Conservation (phyloP, 192 early-diverging fungal species). For the Rhizophagus sp. region DNA sequence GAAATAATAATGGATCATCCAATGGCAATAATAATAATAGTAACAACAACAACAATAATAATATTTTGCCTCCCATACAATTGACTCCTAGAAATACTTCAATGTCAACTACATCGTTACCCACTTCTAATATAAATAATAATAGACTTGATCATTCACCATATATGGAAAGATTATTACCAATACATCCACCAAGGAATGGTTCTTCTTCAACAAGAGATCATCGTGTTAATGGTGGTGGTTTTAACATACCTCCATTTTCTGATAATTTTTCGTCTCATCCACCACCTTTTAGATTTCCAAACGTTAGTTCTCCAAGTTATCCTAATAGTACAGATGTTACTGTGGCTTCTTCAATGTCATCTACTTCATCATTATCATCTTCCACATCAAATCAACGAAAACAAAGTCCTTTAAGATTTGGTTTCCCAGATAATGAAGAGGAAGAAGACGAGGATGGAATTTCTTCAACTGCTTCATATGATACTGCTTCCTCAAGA, state of each 20-base stretch:
- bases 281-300: background rate
- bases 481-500: constrained; percentile 1
- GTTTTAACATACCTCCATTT: background rate
- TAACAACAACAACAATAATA: background rate
- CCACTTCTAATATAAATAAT: background rate
- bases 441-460: constrained; percentile 21
- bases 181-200: constrained; percentile 14
- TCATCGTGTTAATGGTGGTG: background rate
- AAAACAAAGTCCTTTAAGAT: constrained; percentile 24
- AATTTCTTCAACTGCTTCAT: background rate
- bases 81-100: background rate
- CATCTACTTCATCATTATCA: constrained; percentile 4
- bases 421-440: constrained; percentile 15
- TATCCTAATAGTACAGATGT: constrained; percentile 6
- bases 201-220: background rate
- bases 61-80: constrained; percentile 19
- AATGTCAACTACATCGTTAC: background rate
- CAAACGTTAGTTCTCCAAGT: background rate
- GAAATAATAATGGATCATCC: background rate
- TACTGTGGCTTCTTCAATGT: background rate
- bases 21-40: background rate
- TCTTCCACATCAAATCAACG: background rate
- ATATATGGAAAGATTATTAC: background rate
- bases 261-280: background rate
- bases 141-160: background rate